phyloP scores from a whole-genome alignment of 1,284 basidiomycete genomes.

The Chiua sp. region DNA sequence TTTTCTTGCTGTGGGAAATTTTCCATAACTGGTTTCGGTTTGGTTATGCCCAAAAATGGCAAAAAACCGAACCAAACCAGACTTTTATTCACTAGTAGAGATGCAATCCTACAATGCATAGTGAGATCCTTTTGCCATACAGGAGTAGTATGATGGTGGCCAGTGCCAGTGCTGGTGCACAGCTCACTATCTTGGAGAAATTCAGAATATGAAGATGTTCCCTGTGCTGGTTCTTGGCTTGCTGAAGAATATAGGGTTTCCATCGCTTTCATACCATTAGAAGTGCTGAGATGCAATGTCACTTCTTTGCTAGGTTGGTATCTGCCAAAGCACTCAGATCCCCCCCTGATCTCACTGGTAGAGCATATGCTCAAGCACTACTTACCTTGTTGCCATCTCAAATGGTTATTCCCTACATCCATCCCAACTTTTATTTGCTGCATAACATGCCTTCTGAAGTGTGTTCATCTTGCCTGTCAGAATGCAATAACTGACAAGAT shows the following conservation, averaged over 20 bases:
- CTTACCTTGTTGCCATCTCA: slow-evolving; percentile 93
- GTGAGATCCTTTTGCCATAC: slow-evolving; percentile 93
- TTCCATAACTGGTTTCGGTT: too few species aligned
- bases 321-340: slow-evolving; percentile 95
- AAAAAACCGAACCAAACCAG: too few species aligned
- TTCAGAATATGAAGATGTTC: slow-evolving; percentile 95
- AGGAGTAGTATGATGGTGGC: slow-evolving; percentile 97
- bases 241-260: slow-evolving; percentile 83
- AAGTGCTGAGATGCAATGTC: slow-evolving; percentile 5
- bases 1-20: too few species aligned
- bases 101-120: slow-evolving; percentile 89
- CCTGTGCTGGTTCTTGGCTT: slow-evolving; percentile 90
- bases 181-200: slow-evolving; percentile 88
- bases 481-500: slow-evolving; percentile 13
- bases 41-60: too few species aligned
- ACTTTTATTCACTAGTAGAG: too few species aligned
- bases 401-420: slow-evolving; percentile 91
- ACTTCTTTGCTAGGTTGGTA: slow-evolving; percentile 67
- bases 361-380: slow-evolving; percentile 94
- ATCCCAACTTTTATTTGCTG: slow-evolving; percentile 94
- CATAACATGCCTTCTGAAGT: slow-evolving; percentile 97
- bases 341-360: slow-evolving; percentile 95
- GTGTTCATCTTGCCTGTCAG: slow-evolving; percentile 22
- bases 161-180: slow-evolving; percentile 92
- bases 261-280: background rate